Conservation (phyloP, 192 early-diverging fungal genomes). For the Dissophora ornata region DNA sequence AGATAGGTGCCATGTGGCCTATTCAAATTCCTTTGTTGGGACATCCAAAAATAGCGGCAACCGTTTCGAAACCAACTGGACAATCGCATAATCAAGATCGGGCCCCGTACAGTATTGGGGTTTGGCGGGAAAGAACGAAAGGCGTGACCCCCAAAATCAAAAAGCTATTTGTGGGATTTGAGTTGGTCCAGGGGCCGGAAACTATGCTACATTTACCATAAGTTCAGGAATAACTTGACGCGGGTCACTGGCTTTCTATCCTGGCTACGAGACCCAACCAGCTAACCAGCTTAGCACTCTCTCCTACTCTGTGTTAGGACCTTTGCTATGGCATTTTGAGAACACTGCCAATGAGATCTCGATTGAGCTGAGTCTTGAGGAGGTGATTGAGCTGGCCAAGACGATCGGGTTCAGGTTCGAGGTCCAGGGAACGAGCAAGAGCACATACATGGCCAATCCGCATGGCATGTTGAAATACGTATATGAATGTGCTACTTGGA, state of each 20-base stretch:
- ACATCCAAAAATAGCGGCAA: too few relatives aligned
- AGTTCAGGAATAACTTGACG: neutral
- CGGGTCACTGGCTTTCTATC: too few relatives aligned
- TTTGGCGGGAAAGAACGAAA: neutral
- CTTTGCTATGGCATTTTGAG: conserved; percentile 95
- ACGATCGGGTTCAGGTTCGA: conserved; percentile 80
- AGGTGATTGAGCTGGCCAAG: conserved; percentile 72
- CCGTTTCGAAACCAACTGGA: too few relatives aligned
- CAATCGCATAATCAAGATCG: too few relatives aligned
- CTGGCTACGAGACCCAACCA: too few relatives aligned
- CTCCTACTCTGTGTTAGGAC: too few relatives aligned
- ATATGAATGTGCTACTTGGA: conserved; percentile 81
- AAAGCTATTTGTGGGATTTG: conserved; percentile 19
- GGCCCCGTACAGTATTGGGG: too few relatives aligned
- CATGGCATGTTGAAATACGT: conserved; percentile 86
- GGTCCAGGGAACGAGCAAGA: conserved; percentile 67
- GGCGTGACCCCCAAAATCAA: neutral
- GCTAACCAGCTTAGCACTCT: too few relatives aligned
- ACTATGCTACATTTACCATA: too few relatives aligned
- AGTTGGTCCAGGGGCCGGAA: conserved; percentile 27
- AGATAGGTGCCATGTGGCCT: too few relatives aligned
- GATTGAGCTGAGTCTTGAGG: conserved; percentile 89
- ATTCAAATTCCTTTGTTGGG: too few relatives aligned
- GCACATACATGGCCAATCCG: conserved; percentile 82
- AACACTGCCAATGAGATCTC: conserved; percentile 82